Conservation (phyloP, 805 yeast species). For the Candida arabinofermentans region DNA sequence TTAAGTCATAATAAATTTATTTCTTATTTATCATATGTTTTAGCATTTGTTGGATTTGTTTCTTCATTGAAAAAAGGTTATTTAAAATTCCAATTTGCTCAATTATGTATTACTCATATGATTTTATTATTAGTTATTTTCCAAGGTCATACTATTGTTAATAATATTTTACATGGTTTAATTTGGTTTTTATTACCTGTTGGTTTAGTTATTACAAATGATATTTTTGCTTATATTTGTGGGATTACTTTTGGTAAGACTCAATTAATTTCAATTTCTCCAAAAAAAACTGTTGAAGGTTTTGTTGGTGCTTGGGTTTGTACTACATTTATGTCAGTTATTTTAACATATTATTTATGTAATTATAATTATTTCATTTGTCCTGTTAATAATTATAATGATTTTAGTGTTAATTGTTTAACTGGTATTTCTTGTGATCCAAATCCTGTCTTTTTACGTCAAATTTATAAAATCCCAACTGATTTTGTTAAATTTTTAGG, state of each 20-base stretch:
- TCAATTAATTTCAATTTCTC: constrained; percentile 88
- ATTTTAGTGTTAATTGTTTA: constrained; percentile 56
- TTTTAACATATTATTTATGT: constrained; percentile 61
- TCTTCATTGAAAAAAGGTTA: constrained; percentile 84
- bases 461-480: constrained; percentile 70
- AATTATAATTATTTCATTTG: constrained; percentile 77
- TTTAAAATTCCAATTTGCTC: constrained; percentile 89
- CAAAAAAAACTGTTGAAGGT: constrained; percentile 97
- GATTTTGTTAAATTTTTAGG: constrained; percentile 45
- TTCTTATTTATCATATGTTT: constrained; percentile 75
- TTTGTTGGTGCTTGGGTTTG: constrained; percentile 97
- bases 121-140: constrained; percentile 82
- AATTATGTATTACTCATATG: constrained; percentile 92
- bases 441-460: constrained; percentile 86
- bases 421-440: constrained; percentile 69
- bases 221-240: constrained; percentile 93
- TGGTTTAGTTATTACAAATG: constrained; percentile 87
- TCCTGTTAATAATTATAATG: constrained; percentile 60
- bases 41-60: constrained; percentile 89
- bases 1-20: constrained; percentile 74
- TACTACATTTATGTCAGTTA: constrained; percentile 70
- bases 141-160: constrained; percentile 91
- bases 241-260: constrained; percentile 96
- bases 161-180: constrained; percentile 83
- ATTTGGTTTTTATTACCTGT: constrained; percentile 95